Conservation (phyloP, 257 asterid genomes). For the Avicennia marina region DNA sequence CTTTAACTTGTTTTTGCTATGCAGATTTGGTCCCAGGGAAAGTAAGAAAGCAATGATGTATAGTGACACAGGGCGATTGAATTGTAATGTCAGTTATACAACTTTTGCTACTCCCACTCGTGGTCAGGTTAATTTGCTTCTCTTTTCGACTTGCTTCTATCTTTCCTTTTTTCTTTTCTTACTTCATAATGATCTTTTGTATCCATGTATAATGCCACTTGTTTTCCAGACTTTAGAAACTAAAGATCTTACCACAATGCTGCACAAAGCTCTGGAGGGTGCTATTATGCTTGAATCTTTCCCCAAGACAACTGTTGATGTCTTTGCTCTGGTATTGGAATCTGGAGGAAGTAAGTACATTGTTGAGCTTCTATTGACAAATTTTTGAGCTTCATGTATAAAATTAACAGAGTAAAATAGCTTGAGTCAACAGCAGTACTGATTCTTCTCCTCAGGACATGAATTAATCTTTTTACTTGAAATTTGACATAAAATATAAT, state of each 20-base stretch:
- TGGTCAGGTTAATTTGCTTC: constrained; percentile 56
- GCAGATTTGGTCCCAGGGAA: constrained; percentile 91
- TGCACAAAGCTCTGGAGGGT: constrained; percentile 92
- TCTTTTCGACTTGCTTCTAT: not conserved
- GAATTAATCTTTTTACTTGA: too few species aligned
- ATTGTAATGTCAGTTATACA: constrained; percentile 82
- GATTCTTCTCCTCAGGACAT: too few species aligned
- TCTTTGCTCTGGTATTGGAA: constrained; percentile 96
- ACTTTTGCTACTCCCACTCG: constrained; percentile 68
- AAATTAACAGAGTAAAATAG: too few species aligned
- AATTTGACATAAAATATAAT: too few species aligned
- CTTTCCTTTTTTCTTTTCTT: not conserved
- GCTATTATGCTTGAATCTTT: constrained; percentile 82
- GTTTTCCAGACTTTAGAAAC: constrained; percentile 57
- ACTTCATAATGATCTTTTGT: constrained; percentile 4
- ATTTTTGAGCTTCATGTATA: too few species aligned
- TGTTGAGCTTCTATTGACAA: not conserved
- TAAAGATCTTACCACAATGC: constrained; percentile 80
- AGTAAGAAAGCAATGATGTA: constrained; percentile 98
- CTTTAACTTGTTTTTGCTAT: constrained; percentile 16
- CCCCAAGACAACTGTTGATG: constrained; percentile 97
- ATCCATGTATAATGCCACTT: constrained; percentile 16
- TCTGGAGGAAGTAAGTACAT: constrained; percentile 91
- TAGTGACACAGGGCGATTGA: constrained; percentile 80
- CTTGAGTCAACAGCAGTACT: too few species aligned